These are phyloP conservation scores for Solanum neorickii DNA, from an alignment of 257 asterid genomes.

Conservation along the genomic window DNA sequence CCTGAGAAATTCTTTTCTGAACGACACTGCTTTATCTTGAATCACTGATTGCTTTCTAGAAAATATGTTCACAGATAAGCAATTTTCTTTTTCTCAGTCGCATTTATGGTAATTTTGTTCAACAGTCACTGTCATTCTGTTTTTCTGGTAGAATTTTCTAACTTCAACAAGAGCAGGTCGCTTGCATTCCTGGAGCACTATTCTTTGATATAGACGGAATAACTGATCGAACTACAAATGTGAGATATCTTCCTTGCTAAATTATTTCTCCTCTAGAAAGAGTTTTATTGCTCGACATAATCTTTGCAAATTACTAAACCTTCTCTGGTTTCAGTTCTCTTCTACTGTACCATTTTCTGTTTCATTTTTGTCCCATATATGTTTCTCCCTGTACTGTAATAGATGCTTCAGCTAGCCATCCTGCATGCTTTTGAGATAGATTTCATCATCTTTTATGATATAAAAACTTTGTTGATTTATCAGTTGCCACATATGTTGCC, in stretches of 20 bases:
- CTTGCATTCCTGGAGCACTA: slow-evolving; percentile 93
- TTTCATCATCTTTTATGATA: background rate
- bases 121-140: background rate
- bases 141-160: background rate
- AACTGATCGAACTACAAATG: slow-evolving; percentile 66
- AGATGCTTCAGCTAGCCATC: background rate
- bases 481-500: slow-evolving; percentile 99
- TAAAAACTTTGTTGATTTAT: slow-evolving; percentile 8
- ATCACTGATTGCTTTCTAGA: background rate
- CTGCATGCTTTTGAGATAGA: background rate
- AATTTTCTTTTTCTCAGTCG: background rate
- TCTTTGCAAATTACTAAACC: background rate
- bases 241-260: slow-evolving; percentile 21
- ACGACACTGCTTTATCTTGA: background rate
- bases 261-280: background rate
- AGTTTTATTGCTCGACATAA: background rate
- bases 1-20: background rate
- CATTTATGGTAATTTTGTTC: background rate
- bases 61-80: background rate
- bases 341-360: background rate
- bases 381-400: background rate
- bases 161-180: slow-evolving; percentile 41
- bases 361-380: background rate
- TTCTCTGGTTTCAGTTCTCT: background rate
- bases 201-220: slow-evolving; percentile 86